Base-by-base conservation (phyloP, 2,329 filamentous ascomycete genomes). In the Alternaria triticina region DNA sequence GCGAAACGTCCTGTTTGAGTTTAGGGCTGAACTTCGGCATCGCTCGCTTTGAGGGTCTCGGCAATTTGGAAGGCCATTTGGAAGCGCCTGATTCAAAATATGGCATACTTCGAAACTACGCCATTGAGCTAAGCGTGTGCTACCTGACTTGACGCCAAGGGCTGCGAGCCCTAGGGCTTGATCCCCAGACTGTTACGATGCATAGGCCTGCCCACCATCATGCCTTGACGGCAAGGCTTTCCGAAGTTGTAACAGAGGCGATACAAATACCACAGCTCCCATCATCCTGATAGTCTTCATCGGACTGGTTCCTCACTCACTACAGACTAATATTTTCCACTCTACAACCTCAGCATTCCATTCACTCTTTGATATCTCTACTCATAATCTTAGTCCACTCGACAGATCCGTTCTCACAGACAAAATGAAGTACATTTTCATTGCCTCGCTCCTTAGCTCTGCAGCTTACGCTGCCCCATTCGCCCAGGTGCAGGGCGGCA, bases 371-470 rank as follows among this genome's bases (percentile, higher is more conserved):
- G 30, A 47, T 33, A 12, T 27, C n/a, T 27, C 43, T 61, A 54
- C 50, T 61, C 25, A 36, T 69, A 70, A 63, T 62, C 57, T 43
- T 64, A 55, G 58, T 55, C 55, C 56, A 54, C 8, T 66, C 66
- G 67, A 65, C 68, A 67, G 61, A 72, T 70, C 58, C 65, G 57
- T 68, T 46, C 62, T 54, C 45, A 57, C 62, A 49, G 61, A 70
- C 73, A 77, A 54, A 22, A 79, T 79, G 76, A 78, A 78, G 74
- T 78, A 77, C 71, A 72, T 77, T 67, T 66, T 78, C 61, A 65
- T 79, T 67, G 68, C 72, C 59, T 75, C 76, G 54, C 71, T 79
- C 47, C 73, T 78, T 57, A 69, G 71, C 44, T 76, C 74, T 23
- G 74, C 75, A 40, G 75, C 60, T 43, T 66, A 78, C 52, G 76